A percentile compares a stretch with the other conserved stretches of the same genome.
These are phyloP conservation scores for Plenodomus tracheiphilus DNA, from an alignment of 2,329 filamentous ascomycete species.

Conservation along the genomic window DNA sequence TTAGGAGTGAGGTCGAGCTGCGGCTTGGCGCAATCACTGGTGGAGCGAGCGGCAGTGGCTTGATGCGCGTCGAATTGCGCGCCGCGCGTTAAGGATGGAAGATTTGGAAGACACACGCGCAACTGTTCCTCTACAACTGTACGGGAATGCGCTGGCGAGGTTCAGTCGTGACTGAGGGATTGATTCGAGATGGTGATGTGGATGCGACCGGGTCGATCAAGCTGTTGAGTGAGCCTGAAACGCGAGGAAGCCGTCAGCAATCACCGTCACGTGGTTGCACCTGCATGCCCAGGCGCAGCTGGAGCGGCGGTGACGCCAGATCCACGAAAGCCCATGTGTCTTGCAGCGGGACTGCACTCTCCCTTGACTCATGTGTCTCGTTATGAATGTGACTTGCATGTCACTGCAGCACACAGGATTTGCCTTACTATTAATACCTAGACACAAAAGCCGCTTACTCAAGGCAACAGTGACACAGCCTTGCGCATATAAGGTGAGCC, in stretches of 20 bases:
- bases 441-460: neutral
- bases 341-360: slow-evolving; percentile 1
- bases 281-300: too few relatives aligned
- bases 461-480: slow-evolving; percentile 6
- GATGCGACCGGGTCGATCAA: slow-evolving; percentile 1
- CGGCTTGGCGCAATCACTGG: slow-evolving; percentile 38
- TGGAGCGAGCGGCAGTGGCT: slow-evolving; percentile 34
- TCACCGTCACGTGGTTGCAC: slow-evolving; percentile 15
- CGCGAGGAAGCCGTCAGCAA: slow-evolving; percentile 10
- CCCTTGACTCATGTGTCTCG: neutral
- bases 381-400: neutral
- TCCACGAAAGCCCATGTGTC: neutral
- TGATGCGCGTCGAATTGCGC: slow-evolving; percentile 18
- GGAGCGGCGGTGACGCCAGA: slow-evolving; percentile 1
- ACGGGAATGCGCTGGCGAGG: neutral
- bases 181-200: slow-evolving; percentile 5
- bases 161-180: slow-evolving; percentile 5
- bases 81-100: slow-evolving; percentile 11
- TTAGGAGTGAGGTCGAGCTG: slow-evolving; percentile 33
- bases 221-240: slow-evolving; percentile 14
- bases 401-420: neutral
- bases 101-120: slow-evolving; percentile 3
- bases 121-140: neutral
- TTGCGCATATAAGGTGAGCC: neutral
- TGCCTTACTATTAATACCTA: neutral